These are phyloP conservation scores for Suillus occidentalis DNA, from an alignment of 768 basidiomycete species.

Conservation along the genomic window DNA sequence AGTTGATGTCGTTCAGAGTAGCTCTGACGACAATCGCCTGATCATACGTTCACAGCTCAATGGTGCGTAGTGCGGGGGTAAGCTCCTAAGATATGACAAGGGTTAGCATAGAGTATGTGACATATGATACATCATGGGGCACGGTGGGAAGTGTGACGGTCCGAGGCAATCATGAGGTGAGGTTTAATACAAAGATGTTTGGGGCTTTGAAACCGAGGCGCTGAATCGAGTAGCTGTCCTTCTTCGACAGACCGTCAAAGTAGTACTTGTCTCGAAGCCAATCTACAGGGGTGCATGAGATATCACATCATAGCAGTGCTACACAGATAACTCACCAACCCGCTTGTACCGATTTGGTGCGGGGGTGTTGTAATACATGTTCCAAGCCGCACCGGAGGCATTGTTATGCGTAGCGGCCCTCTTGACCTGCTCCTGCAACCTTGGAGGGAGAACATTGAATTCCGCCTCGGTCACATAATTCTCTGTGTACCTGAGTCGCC, in stretches of 20 bases:
- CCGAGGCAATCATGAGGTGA: constrained; percentile 41
- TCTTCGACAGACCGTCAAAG: constrained; percentile 63
- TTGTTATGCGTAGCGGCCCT: constrained; percentile 50
- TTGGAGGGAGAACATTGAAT: constrained; percentile 55
- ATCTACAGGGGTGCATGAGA: constrained; percentile 41
- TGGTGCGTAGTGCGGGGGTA: background rate
- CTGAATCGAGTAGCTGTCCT: constrained; percentile 56
- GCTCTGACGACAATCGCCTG: background rate
- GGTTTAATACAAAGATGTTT: constrained; percentile 74
- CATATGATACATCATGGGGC: constrained; percentile 12
- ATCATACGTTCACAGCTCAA: background rate
- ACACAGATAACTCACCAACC: constrained; percentile 50
- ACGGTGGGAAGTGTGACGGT: constrained; percentile 9
- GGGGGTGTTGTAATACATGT: constrained; percentile 46
- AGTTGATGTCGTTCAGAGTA: background rate
- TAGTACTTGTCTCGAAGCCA: constrained; percentile 75
- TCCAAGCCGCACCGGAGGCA: constrained; percentile 37
- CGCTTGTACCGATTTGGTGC: constrained; percentile 54
- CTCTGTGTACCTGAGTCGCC: constrained; percentile 59
- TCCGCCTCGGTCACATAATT: constrained; percentile 67
- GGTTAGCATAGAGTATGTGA: background rate
- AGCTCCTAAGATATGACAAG: background rate
- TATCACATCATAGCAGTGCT: background rate
- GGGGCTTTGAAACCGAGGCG: constrained; percentile 78
- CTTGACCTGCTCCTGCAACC: constrained; percentile 72